These are phyloP conservation scores for Euphorbia peplus DNA, from an alignment of 345 rosid species.

Conservation along the genomic window DNA sequence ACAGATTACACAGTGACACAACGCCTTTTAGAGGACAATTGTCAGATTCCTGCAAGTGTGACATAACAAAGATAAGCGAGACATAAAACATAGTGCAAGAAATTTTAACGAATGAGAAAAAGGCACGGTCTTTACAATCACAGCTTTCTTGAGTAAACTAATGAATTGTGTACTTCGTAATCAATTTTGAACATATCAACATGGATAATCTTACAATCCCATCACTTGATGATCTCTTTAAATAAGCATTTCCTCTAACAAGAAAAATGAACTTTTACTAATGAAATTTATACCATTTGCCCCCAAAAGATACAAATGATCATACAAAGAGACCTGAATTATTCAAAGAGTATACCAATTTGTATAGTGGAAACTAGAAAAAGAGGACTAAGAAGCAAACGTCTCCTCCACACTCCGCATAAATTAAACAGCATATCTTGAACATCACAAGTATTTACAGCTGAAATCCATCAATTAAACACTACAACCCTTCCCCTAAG, in stretches of 20 bases:
- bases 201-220: not conserved
- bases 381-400: not conserved
- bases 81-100: no score
- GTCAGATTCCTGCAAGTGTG: no score
- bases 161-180: not conserved
- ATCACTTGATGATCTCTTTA: no score
- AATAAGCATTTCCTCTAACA: not conserved
- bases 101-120: no score
- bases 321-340: not conserved
- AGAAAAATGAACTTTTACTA: no score
- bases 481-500: not conserved
- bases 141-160: not conserved
- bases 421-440: not conserved
- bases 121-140: not conserved
- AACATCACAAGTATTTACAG: not conserved
- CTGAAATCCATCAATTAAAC: not conserved
- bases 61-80: no score
- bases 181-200: no score
- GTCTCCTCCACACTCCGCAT: not conserved
- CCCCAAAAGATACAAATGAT: no score
- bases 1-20: constrained; percentile 87
- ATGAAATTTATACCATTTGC: no score
- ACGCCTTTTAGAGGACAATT: no score
- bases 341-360: not conserved
- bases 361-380: no score